Conservation (phyloP, 2,329 filamentous ascomycete species). For the Didymosphaeria variabile region DNA sequence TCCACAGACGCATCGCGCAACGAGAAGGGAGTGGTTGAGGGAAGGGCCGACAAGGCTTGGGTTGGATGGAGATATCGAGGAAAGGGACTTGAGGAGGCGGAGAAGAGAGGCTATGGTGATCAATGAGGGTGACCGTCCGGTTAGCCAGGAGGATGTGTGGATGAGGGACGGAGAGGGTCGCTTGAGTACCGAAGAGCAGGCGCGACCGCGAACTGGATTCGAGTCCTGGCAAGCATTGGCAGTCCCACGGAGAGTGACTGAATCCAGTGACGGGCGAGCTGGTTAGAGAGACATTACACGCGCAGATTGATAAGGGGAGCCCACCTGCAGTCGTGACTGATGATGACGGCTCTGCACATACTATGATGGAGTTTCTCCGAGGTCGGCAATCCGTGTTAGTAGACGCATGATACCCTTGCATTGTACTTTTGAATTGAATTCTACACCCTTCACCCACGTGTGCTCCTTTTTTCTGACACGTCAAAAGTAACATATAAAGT, state of each 20-base stretch:
- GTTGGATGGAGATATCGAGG: slow-evolving; percentile 58
- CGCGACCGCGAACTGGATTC: background rate
- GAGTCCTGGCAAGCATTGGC: background rate
- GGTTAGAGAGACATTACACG: background rate
- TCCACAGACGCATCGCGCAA: slow-evolving; percentile 13
- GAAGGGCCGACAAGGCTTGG: slow-evolving; percentile 54
- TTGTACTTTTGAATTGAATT: background rate
- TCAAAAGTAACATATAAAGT: no score
- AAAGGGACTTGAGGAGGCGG: slow-evolving; percentile 76
- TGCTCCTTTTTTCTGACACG: no score
- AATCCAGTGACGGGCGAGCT: background rate
- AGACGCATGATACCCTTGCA: slow-evolving; percentile 12
- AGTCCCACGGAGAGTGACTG: background rate
- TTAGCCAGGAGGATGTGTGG: slow-evolving; percentile 81
- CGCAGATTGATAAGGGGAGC: background rate
- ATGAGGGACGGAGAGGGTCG: slow-evolving; percentile 55
- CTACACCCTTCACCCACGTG: background rate
- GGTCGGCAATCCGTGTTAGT: background rate
- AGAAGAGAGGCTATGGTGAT: slow-evolving; percentile 90
- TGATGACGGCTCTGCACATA: no score
- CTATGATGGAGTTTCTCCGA: background rate
- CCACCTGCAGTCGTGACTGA: no score
- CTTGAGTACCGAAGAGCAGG: slow-evolving; percentile 23
- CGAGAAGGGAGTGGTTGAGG: slow-evolving; percentile 15
- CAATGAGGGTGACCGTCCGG: slow-evolving; percentile 80